Conservation (phyloP, 202 grass and related monocot genomes). For the Dendrocalamus latiflorus region DNA sequence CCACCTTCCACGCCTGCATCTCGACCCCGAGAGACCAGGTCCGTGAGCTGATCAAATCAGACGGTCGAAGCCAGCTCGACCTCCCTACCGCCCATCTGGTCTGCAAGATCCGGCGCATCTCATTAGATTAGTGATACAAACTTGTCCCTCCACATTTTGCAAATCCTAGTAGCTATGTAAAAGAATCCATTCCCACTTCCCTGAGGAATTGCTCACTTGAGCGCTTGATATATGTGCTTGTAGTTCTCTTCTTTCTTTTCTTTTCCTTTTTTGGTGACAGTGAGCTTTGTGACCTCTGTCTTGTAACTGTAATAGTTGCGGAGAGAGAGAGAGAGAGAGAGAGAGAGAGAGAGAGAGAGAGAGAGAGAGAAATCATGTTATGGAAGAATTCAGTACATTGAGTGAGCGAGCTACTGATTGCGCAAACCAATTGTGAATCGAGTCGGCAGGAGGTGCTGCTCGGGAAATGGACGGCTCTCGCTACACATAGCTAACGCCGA, state of each 20-base stretch:
- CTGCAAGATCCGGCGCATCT: slow-evolving; percentile 87
- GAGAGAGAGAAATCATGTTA: too few species aligned
- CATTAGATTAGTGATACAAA: slow-evolving; percentile 49
- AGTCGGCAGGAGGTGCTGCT: too few species aligned
- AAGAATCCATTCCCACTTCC: background rate
- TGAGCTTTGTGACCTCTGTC: background rate
- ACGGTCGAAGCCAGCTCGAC: slow-evolving; percentile 62
- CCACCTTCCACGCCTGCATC: slow-evolving; percentile 69
- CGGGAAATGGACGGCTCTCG: too few species aligned
- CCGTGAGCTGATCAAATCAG: slow-evolving; percentile 50
- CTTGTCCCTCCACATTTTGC: background rate
- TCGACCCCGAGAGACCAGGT: slow-evolving; percentile 81
- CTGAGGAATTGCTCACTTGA: background rate
- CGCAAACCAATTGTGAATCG: too few species aligned
- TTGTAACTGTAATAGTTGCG: too few species aligned
- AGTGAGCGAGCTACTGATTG: too few species aligned
- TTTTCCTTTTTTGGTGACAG: background rate
- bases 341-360: too few species aligned
- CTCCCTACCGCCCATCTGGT: slow-evolving; percentile 75
- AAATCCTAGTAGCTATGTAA: background rate
- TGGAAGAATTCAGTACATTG: too few species aligned
- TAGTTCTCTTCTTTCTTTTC: background rate
- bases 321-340: too few species aligned
- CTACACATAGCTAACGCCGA: too few species aligned
- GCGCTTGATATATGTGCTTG: too few species aligned